phyloP scores from a whole-genome alignment of 805 yeast genomes.

The Candida berthetii region DNA sequence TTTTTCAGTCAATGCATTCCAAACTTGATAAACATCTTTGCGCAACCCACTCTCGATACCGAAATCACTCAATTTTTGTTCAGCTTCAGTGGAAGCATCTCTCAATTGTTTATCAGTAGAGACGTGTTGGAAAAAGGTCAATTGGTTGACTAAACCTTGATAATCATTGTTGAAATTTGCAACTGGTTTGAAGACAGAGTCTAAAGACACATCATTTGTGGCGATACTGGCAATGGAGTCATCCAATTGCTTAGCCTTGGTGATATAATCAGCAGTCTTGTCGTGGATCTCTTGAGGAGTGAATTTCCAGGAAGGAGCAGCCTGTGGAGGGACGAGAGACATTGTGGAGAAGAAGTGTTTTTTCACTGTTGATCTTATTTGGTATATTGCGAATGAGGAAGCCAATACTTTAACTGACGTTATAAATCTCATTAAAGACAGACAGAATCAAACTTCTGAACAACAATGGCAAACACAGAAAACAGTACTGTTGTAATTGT shows the following conservation, averaged over 20 bases:
- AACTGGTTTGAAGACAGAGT: constrained; percentile 46
- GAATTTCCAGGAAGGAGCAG: constrained; percentile 53
- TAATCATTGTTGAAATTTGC: constrained; percentile 46
- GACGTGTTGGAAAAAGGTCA: constrained; percentile 70
- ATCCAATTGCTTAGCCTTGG: constrained; percentile 36
- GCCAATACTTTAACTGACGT: background rate
- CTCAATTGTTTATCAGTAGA: constrained; percentile 59
- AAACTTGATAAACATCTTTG: constrained; percentile 55
- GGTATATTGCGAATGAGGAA: background rate
- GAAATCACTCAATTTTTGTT: constrained; percentile 47
- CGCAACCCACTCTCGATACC: constrained; percentile 62
- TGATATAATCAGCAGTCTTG: constrained; percentile 38
- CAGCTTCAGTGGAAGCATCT: constrained; percentile 64
- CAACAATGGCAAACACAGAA: too few relatives aligned
- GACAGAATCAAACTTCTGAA: too few relatives aligned
- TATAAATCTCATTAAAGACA: background rate
- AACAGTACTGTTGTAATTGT: too few relatives aligned
- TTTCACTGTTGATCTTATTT: background rate
- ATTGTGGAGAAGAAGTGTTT: background rate
- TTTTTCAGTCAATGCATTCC: constrained; percentile 44
- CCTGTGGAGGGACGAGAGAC: background rate
- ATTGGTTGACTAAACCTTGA: constrained; percentile 37
- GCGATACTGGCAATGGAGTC: constrained; percentile 46
- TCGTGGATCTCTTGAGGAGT: constrained; percentile 42
- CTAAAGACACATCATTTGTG: constrained; percentile 40